Evolutionary conservation across 2,329 filamentous ascomycete genomes (phyloP), one percentile per base, ranked within the genome.

Genomic region (Ophiostoma montium): DNA sequence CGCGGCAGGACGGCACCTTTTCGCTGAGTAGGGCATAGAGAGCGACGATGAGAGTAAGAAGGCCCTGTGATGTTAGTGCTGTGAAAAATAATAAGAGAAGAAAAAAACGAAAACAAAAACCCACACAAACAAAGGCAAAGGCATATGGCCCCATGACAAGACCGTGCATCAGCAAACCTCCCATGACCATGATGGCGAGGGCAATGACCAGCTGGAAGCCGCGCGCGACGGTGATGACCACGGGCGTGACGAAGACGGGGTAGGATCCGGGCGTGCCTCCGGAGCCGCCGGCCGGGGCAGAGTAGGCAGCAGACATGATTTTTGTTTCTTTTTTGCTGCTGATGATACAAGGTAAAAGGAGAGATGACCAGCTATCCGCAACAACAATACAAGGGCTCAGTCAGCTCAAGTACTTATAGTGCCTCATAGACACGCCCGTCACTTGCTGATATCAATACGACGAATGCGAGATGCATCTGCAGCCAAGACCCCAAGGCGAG

Each of bases 101-200:
- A 5, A 18, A 36, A 18, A 36, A 16, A 18, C 11, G 35, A 13
- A 6, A 13, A 36, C 9, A 41, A 13, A 33, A 11, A 57, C 60
- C 21, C 57, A 63, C 60, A 43, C 59, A 62, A 35, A 59, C 60
- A 9, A 63, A 46, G 2, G 54, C 56, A 41, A 61, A 63, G 11
- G 52, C 59, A 10, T 56, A 50, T 3, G 56, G 52, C 8, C 55
- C 53, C 48, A 61, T 23, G 16, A 58, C 57, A 2, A 55, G 35
- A 5, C 59, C 59, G 43, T 63, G 60, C 49, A 63, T 63, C n/a
- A 63, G 46, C 11, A 52, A 35, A 33, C 57, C 60, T 8, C 53
- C 50, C 38, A 63, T 52, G 43, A 52, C 46, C 3, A 61, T 31
- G 38, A 61, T 59, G 45, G 59, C 8, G 21, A 63, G 52, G 13